Percentiles rank a stretch among this genome's conserved stretches.
phyloP scores from a whole-genome alignment of 257 asterid genomes.

The Penstemon eatonii region DNA sequence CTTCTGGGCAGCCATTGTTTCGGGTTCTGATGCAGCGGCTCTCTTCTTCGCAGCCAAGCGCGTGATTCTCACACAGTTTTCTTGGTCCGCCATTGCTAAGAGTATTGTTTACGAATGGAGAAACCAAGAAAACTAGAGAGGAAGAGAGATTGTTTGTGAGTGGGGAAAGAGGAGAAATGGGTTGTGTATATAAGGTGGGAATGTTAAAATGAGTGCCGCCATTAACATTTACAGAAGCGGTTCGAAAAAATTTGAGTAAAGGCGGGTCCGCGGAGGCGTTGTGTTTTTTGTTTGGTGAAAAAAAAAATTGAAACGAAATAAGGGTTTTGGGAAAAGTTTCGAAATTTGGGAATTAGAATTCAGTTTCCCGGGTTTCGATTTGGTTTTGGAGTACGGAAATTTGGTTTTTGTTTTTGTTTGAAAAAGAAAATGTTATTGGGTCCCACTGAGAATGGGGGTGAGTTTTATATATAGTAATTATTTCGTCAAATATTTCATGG shows the following conservation, averaged over 20 bases:
- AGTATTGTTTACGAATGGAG: not conserved
- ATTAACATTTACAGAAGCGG: slow-evolving; percentile 7
- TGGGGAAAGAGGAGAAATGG: not conserved
- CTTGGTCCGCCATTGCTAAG: slow-evolving; percentile 62
- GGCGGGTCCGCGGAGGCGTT: too few relatives aligned
- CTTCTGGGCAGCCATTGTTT: slow-evolving; percentile 38
- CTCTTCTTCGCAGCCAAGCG: slow-evolving; percentile 84
- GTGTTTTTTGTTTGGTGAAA: too few relatives aligned
- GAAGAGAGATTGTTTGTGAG: not conserved
- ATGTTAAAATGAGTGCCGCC: slow-evolving; percentile 30
- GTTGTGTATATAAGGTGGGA: slow-evolving; percentile 22
- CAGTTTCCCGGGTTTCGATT: too few relatives aligned
- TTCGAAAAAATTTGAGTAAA: slow-evolving; percentile 29
- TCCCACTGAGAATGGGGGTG: too few relatives aligned
- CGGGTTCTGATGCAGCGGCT: slow-evolving; percentile 48
- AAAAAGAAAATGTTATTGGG: too few relatives aligned
- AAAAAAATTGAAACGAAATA: too few relatives aligned
- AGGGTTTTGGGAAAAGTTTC: too few relatives aligned
- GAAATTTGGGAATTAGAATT: too few relatives aligned
- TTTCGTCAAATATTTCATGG: too few relatives aligned
- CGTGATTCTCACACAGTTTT: slow-evolving; percentile 57
- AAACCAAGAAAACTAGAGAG: not conserved
- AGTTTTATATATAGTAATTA: too few relatives aligned
- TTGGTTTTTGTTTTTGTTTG: too few relatives aligned
- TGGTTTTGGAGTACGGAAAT: too few relatives aligned